Evolutionary conservation across 805 yeast genomes (phyloP).

Genomic region (Teunomyces aglyptinius): DNA sequence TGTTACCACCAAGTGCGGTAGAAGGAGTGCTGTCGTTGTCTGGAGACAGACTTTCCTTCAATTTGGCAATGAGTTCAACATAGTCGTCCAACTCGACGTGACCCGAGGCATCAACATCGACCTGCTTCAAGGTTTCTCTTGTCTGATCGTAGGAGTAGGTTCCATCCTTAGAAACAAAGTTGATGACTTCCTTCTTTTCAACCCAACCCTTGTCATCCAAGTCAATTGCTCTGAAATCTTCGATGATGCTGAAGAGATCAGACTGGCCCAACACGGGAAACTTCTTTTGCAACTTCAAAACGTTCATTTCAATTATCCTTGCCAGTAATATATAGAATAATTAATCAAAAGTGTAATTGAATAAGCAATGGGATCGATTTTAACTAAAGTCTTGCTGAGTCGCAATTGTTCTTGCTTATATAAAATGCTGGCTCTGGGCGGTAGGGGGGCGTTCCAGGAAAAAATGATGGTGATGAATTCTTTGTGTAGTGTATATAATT

Average conservation of each 20-base stretch:
- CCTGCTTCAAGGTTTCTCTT: conserved; percentile 87
- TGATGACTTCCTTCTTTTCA: conserved; percentile 87
- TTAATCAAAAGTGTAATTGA: neutral
- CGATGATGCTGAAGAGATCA: conserved; percentile 81
- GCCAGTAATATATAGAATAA: neutral
- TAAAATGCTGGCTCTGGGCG: neutral
- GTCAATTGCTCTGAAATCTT: conserved; percentile 81
- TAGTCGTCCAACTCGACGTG: conserved; percentile 95
- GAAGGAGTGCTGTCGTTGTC: conserved; percentile 18
- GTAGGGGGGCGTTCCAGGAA: neutral
- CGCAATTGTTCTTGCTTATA: neutral
- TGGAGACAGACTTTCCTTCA: conserved; percentile 48
- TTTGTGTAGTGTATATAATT: neutral
- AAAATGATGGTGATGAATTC: neutral
- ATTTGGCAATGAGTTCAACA: conserved; percentile 77
- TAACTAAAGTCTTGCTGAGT: neutral
- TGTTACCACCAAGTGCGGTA: conserved; percentile 18
- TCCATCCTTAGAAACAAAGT: conserved; percentile 75
- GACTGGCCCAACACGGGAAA: conserved; percentile 84
- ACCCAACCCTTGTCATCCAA: conserved; percentile 91
- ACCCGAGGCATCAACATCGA: conserved; percentile 93
- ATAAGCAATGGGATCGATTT: neutral
- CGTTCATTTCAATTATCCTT: conserved; percentile 32
- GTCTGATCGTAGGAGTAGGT: conserved; percentile 86
- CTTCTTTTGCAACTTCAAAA: conserved; percentile 58